Evolutionary conservation across 352 stramenopile genomes (phyloP).

Genomic region (Phytophthora litchii): DNA sequence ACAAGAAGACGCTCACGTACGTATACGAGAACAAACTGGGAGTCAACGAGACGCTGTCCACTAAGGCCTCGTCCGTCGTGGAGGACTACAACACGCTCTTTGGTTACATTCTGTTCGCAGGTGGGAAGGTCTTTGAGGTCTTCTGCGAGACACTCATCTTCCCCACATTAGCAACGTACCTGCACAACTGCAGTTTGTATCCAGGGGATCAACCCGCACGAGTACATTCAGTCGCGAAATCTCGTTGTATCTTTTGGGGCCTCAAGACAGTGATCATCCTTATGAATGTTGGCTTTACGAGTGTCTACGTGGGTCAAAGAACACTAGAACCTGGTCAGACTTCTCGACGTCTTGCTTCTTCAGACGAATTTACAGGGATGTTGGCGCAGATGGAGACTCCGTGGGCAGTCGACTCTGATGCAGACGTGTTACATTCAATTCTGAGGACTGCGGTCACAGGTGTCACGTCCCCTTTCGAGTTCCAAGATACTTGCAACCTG

Average conservation of each 20-base stretch:
- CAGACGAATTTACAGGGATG: slow-evolving; percentile 7
- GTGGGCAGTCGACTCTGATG: slow-evolving; percentile 5
- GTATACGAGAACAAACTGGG: slow-evolving; percentile 29
- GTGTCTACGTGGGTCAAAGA: slow-evolving; percentile 58
- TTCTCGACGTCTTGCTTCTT: slow-evolving; percentile 15
- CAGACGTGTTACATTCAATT: slow-evolving; percentile 33
- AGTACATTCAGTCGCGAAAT: slow-evolving; percentile 50
- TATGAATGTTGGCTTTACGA: slow-evolving; percentile 67
- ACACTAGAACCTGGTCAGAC: neutral
- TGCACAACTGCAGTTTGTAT: slow-evolving; percentile 67
- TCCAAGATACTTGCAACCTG: slow-evolving; percentile 28
- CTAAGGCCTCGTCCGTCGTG: slow-evolving; percentile 37
- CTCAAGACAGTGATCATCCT: slow-evolving; percentile 67
- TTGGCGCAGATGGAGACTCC: slow-evolving; percentile 16
- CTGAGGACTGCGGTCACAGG: slow-evolving; percentile 26
- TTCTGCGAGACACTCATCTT: slow-evolving; percentile 69
- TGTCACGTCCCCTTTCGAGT: slow-evolving; percentile 30
- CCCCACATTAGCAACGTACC: slow-evolving; percentile 57
- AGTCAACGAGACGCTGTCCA: slow-evolving; percentile 26
- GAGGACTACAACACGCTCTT: slow-evolving; percentile 57
- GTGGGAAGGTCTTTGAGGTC: slow-evolving; percentile 61
- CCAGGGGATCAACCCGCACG: slow-evolving; percentile 58
- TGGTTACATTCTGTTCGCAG: slow-evolving; percentile 51
- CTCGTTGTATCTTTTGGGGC: slow-evolving; percentile 57
- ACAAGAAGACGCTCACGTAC: slow-evolving; percentile 39